Evolutionary conservation across 257 asterid species (phyloP), one percentile per base, ranked within the genome.

Genomic region (Jacaranda copaia): DNA sequence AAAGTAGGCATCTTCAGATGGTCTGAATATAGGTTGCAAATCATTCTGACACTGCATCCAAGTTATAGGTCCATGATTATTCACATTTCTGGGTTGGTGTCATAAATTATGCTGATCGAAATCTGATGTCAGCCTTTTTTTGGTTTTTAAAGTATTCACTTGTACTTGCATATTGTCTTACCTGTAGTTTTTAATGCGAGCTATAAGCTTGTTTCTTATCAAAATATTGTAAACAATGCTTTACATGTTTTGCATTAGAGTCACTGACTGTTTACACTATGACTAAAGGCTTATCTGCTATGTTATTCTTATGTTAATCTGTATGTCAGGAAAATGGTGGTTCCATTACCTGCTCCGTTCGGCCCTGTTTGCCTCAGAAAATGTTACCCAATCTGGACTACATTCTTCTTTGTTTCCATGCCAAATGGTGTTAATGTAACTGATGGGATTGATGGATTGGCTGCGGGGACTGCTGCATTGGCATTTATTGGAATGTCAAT

Each of bases 401-500:
- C 87, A 56, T 83, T 91, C 75, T 92, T 92, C 83, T 91, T 91
- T 79, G 88, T 90, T 82, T 88, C 97, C 75, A 87, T 88, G 96
- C 90, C 91, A 51, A 89, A 89, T 80, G 98, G 97, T 43, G 82
- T 92, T 68, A 80, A 91, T 72, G 51, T 92, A 75, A 94, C 92
- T 57, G 91, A 92, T 75, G 92, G 95, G 49, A 97, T 91, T 49
- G 99, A 94, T 76, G 99, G 98, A 58, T 85, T 94, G 88, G 96
- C 99, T 80, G 97, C 93, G 36, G 98, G 99, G 40, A 86, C 88
- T 67, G 98, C 99, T 72, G 96, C 98, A 36, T 71, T 94, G 79
- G 93, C 90, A 25, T 94, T 92, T 77, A 81, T 90, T 67, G 98
- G 93, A 61, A 94, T 94, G 99, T 92, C 98, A 13, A 88, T 94